These are phyloP conservation scores for Trypanosoma brucei DNA, from an alignment of 208 protist species.

Conservation along the genomic window DNA sequence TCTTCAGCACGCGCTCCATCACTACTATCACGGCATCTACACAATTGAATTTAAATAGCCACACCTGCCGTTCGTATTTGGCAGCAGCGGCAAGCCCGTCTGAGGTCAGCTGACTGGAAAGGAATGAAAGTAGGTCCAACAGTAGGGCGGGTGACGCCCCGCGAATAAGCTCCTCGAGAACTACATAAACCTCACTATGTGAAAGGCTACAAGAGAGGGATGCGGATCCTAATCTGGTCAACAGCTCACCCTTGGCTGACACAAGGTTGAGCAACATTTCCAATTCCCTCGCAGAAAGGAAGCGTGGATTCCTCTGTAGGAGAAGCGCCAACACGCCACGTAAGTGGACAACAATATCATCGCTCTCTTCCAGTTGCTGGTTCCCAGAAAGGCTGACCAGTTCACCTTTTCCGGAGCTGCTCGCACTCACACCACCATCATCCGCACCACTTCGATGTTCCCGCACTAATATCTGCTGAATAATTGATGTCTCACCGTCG, in stretches of 20 bases:
- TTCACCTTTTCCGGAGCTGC: too few relatives aligned
- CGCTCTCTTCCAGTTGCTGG: neutral
- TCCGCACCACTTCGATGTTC: neutral
- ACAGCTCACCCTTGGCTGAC: constrained; percentile 27
- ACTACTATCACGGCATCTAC: constrained; percentile 52
- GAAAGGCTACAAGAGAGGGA: constrained; percentile 62
- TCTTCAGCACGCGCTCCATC: constrained; percentile 30
- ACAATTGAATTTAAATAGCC: constrained; percentile 55
- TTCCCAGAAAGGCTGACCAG: neutral
- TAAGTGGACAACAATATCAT: constrained; percentile 10
- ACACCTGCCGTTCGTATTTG: constrained; percentile 54
- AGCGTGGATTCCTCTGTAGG: constrained; percentile 28
- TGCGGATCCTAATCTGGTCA: constrained; percentile 46
- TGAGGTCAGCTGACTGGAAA: constrained; percentile 34
- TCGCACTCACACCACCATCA: too few relatives aligned
- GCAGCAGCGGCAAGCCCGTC: constrained; percentile 18
- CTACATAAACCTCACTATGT: constrained; percentile 37
- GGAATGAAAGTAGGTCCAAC: constrained; percentile 39
- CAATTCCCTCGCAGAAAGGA: constrained; percentile 29
- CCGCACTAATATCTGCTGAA: neutral
- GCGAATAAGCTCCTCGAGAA: constrained; percentile 47
- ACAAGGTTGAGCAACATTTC: constrained; percentile 48
- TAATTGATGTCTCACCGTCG: constrained; percentile 29
- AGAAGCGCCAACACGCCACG: constrained; percentile 42
- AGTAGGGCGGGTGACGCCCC: constrained; percentile 25